A percentile compares a stretch with the other conserved stretches of the same genome.
Conservation (phyloP, 768 basidiomycete genomes). For the Suillus occidentalis region DNA sequence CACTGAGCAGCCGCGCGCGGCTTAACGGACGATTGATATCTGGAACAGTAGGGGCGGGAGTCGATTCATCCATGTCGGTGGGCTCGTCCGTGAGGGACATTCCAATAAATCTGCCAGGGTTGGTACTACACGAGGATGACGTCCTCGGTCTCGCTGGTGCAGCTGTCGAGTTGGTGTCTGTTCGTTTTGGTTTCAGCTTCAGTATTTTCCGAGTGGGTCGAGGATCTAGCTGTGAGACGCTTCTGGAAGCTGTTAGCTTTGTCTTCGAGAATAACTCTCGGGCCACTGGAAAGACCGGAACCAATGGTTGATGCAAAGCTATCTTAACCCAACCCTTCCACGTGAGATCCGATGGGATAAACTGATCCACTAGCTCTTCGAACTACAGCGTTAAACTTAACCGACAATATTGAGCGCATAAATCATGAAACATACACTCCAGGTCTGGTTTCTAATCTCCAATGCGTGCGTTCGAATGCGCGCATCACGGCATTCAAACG, state of each 20-base stretch:
- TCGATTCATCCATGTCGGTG: constrained; percentile 31
- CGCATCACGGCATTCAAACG: constrained; percentile 80
- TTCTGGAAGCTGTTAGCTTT: constrained; percentile 56
- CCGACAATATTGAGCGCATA: constrained; percentile 9
- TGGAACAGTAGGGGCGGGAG: constrained; percentile 13
- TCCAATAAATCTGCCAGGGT: constrained; percentile 23
- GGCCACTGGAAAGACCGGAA: constrained; percentile 77
- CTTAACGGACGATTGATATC: constrained; percentile 20
- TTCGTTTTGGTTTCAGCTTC: constrained; percentile 20
- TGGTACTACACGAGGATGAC: constrained; percentile 22
- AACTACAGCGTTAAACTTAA: constrained; percentile 45
- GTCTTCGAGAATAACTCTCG: constrained; percentile 78
- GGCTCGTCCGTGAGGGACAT: constrained; percentile 43
- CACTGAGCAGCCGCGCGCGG: constrained; percentile 32
- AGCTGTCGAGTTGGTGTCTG: constrained; percentile 14
- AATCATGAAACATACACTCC: constrained; percentile 57
- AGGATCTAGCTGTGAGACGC: constrained; percentile 27
- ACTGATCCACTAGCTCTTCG: constrained; percentile 76
- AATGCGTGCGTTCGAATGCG: constrained; percentile 78
- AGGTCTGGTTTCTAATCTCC: constrained; percentile 80
- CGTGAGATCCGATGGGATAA: constrained; percentile 73
- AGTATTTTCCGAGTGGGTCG: constrained; percentile 25
- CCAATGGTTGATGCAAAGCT: constrained; percentile 76
- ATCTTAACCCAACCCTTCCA: constrained; percentile 85
- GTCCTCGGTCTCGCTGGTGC: constrained; percentile 14